phyloP scores from a whole-genome alignment of 164 flowering plant species.

The Dillenia turbinata region DNA sequence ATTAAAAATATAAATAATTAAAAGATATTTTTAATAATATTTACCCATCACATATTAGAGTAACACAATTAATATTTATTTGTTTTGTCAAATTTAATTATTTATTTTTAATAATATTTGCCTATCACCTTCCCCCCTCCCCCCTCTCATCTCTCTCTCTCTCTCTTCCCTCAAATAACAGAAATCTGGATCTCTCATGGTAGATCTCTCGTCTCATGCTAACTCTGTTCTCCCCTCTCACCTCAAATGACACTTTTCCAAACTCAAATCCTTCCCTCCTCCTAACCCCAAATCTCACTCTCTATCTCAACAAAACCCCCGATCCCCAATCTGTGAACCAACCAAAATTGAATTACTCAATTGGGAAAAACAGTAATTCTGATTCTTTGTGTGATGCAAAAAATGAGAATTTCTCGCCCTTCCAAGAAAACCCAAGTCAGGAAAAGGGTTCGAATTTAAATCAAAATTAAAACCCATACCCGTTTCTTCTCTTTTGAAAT shows the following conservation, averaged over 20 bases:
- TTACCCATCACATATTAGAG: too few species aligned
- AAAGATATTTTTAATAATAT: too few species aligned
- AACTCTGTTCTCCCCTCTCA: constrained; percentile 51
- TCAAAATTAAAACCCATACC: constrained; percentile 11
- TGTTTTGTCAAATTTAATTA: too few species aligned
- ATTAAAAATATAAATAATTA: too few species aligned
- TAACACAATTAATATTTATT: too few species aligned
- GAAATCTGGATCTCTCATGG: too few species aligned
- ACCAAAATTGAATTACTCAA: not conserved
- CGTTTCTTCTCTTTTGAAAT: constrained; percentile 14
- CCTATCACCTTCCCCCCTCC: too few species aligned
- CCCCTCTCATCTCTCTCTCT: too few species aligned
- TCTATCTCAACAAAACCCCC: not conserved
- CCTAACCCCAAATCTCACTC: constrained; percentile 5
- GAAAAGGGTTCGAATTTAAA: constrained; percentile 2
- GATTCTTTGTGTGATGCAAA: constrained; percentile 3
- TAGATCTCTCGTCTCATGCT: too few species aligned
- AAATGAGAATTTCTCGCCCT: constrained; percentile 8
- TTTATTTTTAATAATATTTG: too few species aligned
- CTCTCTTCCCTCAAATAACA: too few species aligned
- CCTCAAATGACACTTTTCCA: constrained; percentile 57
- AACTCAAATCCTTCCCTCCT: constrained; percentile 65
- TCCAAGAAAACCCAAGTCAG: constrained; percentile 6
- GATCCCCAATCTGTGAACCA: not conserved
- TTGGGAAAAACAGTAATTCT: not conserved